phyloP scores from a whole-genome alignment of 805 yeast genomes.

The Groenewaldozyma tartarivorans region DNA sequence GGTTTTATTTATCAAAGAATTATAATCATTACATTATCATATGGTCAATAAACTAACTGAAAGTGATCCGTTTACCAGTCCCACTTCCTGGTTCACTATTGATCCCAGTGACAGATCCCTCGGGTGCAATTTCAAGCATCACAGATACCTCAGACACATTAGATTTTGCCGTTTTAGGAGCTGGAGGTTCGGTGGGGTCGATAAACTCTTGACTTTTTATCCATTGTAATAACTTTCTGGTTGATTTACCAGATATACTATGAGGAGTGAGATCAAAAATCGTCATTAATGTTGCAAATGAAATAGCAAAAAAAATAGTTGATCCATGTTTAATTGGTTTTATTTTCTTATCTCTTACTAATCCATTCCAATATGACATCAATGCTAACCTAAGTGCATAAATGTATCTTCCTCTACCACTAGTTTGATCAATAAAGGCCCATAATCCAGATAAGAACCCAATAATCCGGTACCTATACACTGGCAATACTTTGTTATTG shows the following conservation, averaged over 20 bases:
- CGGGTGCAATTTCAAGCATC: too few relatives aligned
- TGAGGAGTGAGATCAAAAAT: slow-evolving; percentile 22
- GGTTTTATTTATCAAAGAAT: too few relatives aligned
- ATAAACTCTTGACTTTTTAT: slow-evolving; percentile 20
- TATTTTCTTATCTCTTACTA: slow-evolving; percentile 20
- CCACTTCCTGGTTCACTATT: slow-evolving; percentile 31
- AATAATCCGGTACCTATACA: slow-evolving; percentile 28
- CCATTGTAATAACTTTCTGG: slow-evolving; percentile 26
- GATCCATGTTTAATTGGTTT: slow-evolving; percentile 26
- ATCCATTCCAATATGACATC: slow-evolving; percentile 27
- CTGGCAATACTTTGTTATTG: slow-evolving; percentile 23
- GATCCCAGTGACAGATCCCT: slow-evolving; percentile 38
- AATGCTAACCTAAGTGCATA: slow-evolving; percentile 29
- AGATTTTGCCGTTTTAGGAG: too few relatives aligned
- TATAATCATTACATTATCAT: too few relatives aligned
- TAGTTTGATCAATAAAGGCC: slow-evolving; percentile 28
- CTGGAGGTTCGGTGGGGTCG: slow-evolving; percentile 14
- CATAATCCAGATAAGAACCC: slow-evolving; percentile 35
- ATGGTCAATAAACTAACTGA: too few relatives aligned
- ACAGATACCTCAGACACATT: too few relatives aligned
- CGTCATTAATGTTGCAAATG: slow-evolving; percentile 26
- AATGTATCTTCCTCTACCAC: slow-evolving; percentile 26
- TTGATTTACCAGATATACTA: slow-evolving; percentile 19
- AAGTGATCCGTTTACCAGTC: too few relatives aligned
- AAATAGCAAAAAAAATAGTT: slow-evolving; percentile 23